Evolutionary conservation across 352 stramenopile genomes (phyloP).

Genomic region (Phytophthora pisi): DNA sequence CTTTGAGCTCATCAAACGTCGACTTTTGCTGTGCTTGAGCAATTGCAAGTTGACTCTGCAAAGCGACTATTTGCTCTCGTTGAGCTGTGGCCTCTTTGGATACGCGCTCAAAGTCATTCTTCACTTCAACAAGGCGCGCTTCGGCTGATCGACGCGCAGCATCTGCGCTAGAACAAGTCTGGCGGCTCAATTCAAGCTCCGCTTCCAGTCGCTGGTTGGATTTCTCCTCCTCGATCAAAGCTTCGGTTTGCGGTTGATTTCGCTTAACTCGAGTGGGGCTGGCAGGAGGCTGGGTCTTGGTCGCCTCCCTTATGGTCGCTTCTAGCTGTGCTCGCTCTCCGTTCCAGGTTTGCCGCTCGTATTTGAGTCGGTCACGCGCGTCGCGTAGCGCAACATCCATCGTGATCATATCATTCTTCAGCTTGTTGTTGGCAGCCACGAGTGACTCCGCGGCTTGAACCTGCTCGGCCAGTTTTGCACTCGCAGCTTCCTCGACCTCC

Average conservation of each 20-base stretch:
- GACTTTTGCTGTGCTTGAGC: conserved; percentile 20
- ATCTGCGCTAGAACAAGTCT: conserved; percentile 20
- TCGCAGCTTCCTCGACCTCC: conserved; percentile 42
- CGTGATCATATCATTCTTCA: conserved; percentile 62
- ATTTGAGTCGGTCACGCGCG: conserved; percentile 43
- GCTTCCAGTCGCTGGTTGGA: conserved; percentile 29
- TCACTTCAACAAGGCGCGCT: conserved; percentile 19
- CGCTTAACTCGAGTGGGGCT: conserved; percentile 23
- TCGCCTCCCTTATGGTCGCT: conserved; percentile 25
- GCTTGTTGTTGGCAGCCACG: conserved; percentile 45
- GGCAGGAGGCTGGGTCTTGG: conserved; percentile 26
- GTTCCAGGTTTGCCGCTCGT: conserved; percentile 42
- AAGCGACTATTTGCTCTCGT: conserved; percentile 40
- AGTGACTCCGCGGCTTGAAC: conserved; percentile 34
- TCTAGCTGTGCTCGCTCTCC: conserved; percentile 36
- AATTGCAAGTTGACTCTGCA: conserved; percentile 44
- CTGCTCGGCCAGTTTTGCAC: conserved; percentile 40
- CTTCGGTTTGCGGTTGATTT: conserved; percentile 19
- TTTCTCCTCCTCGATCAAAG: conserved; percentile 27
- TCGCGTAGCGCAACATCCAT: conserved; percentile 46
- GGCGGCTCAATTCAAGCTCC: conserved; percentile 27
- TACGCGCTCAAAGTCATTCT: conserved; percentile 32
- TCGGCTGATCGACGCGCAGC: conserved; percentile 13
- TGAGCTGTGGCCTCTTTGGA: conserved; percentile 38
- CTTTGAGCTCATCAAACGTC: conserved; percentile 20